Conservation (phyloP, 2,329 filamentous ascomycete genomes). For the Diaporthe nobilis region DNA sequence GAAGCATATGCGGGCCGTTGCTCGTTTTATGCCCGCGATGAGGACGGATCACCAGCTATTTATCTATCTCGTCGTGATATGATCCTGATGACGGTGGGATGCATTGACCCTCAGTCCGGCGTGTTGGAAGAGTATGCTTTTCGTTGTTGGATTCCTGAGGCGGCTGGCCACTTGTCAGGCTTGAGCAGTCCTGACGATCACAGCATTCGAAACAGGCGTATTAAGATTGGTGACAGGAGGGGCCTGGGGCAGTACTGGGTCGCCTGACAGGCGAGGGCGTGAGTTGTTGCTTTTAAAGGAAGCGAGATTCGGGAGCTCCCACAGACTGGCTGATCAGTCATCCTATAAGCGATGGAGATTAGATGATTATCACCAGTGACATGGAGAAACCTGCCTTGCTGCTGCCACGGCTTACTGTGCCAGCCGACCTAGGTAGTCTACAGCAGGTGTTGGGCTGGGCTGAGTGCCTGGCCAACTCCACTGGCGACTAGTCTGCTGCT, state of each 20-base stretch:
- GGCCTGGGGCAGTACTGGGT: not conserved
- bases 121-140: not conserved
- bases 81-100: not conserved
- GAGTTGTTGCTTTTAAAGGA: constrained; percentile 11
- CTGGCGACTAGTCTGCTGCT: not conserved
- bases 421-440: not conserved
- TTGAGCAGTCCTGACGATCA: not conserved
- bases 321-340: not conserved
- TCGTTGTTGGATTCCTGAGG: not conserved
- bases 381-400: not conserved
- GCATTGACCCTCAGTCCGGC: not conserved
- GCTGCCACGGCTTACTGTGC: not conserved
- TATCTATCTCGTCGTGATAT: no score
- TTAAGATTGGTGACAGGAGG: constrained; percentile 25
- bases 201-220: constrained; percentile 6
- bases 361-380: not conserved
- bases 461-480: not conserved
- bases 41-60: not conserved
- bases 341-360: not conserved
- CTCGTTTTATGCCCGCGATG: no score
- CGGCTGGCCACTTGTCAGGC: not conserved
- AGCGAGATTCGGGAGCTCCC: constrained; percentile 21
- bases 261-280: constrained; percentile 26
- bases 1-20: not conserved
- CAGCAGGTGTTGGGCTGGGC: not conserved